Conservation (phyloP, 176 grass and related monocot species). For the Eragrostis curvula region DNA sequence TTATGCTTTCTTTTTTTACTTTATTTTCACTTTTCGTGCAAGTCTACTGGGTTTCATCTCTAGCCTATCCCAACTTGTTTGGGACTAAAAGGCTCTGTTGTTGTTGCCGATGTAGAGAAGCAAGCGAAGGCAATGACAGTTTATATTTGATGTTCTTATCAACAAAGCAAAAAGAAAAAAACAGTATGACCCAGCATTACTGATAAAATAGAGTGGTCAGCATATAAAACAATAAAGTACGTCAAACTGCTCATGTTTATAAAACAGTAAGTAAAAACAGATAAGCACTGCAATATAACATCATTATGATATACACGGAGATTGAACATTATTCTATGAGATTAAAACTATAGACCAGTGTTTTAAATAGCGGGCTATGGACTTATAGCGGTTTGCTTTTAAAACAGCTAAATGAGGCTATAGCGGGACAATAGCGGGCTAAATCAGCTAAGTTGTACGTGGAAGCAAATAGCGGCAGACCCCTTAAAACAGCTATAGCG, state of each 20-base stretch:
- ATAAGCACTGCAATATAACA: neutral
- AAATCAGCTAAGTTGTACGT: too few species aligned
- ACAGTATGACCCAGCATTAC: neutral
- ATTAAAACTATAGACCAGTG: neutral
- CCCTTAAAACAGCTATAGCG: too few species aligned
- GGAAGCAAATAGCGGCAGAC: too few species aligned
- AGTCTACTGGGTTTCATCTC: too few species aligned
- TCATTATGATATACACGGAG: neutral
- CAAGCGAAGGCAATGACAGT: neutral
- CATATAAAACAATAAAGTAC: slow-evolving; percentile 1
- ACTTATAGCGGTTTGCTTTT: too few species aligned
- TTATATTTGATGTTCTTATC: slow-evolving; percentile 15
- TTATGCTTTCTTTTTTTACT: too few species aligned
- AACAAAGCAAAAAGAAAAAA: neutral
- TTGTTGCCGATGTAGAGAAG: slow-evolving; percentile 1
- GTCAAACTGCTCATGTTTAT: neutral
- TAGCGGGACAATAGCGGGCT: too few species aligned
- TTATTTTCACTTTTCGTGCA: too few species aligned
- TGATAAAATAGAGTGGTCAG: neutral
- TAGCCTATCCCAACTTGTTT: too few species aligned
- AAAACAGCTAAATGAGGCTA: too few species aligned
- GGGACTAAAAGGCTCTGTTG: too few species aligned
- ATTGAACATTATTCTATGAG: neutral
- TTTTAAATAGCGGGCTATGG: too few species aligned
- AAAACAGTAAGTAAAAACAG: slow-evolving; percentile 1